Evolutionary conservation across 148 eudicot genomes (phyloP).

Genomic region (Vaccinium darrowii): DNA sequence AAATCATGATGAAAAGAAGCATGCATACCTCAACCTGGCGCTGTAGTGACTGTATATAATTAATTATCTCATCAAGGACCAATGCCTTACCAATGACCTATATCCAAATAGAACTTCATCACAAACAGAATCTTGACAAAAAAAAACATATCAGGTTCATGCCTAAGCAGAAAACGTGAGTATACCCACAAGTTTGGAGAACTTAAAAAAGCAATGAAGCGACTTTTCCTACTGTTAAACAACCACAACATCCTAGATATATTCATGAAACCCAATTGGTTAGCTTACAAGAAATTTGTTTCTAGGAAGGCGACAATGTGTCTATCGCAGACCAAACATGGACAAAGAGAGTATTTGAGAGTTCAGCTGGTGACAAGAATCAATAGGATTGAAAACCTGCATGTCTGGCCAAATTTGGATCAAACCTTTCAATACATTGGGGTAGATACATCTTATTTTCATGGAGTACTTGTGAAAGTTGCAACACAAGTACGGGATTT

Average conservation of each 20-base stretch:
- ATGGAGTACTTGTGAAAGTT: neutral
- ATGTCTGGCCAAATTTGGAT: neutral
- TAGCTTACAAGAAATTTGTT: neutral
- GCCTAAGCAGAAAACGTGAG: neutral
- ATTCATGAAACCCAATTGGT: neutral
- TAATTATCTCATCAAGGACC: slow-evolving; percentile 94
- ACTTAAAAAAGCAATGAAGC: neutral
- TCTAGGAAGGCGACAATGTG: neutral
- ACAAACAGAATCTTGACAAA: neutral
- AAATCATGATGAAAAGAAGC: slow-evolving; percentile 7
- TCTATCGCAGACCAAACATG: neutral
- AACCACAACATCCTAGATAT: neutral
- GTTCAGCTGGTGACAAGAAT: neutral
- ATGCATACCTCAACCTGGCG: slow-evolving; percentile 84
- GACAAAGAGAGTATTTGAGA: neutral
- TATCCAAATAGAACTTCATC: slow-evolving; percentile 18
- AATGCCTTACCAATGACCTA: slow-evolving; percentile 95
- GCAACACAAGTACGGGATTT: slow-evolving; percentile 5
- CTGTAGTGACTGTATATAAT: slow-evolving; percentile 90
- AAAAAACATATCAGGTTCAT: neutral
- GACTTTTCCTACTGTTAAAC: neutral
- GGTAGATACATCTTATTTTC: neutral
- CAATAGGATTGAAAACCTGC: neutral
- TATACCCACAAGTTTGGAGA: neutral
- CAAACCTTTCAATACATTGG: neutral